Evolutionary conservation across 2,329 filamentous ascomycete species (phyloP).

Genomic region (Sclerotinia sclerotiorum): DNA sequence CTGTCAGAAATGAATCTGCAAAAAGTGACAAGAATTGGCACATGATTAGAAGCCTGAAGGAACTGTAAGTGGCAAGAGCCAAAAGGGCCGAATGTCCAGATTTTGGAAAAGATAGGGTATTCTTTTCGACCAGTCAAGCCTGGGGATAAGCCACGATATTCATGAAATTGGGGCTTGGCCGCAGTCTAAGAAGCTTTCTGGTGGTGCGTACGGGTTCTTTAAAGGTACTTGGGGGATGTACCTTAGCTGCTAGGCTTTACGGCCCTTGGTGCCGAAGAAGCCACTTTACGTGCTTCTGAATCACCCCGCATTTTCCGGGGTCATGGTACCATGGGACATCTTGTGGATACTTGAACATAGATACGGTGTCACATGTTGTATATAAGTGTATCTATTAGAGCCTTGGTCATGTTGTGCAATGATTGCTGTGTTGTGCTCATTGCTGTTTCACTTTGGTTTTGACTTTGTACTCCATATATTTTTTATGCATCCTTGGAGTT

Average conservation of each 20-base stretch:
- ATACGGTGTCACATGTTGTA: neutral
- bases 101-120: no score
- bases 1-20: neutral
- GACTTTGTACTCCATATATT: neutral
- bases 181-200: neutral
- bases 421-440: neutral
- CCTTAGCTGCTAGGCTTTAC: constrained; percentile 1
- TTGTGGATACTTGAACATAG: neutral
- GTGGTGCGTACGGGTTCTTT: neutral
- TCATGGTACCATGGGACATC: neutral
- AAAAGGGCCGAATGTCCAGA: constrained; percentile 10
- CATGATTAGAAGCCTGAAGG: neutral
- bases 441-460: neutral
- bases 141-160: constrained; percentile 8
- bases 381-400: neutral
- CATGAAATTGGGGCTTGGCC: neutral
- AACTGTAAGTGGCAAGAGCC: neutral
- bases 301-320: constrained; percentile 5
- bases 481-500: neutral
- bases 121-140: neutral
- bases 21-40: neutral
- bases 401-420: neutral
- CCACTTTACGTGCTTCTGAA: neutral
- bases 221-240: neutral
- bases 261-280: constrained; percentile 11